Evolutionary conservation across 441 rosid species (phyloP).

Genomic region (Erodium texanum): DNA sequence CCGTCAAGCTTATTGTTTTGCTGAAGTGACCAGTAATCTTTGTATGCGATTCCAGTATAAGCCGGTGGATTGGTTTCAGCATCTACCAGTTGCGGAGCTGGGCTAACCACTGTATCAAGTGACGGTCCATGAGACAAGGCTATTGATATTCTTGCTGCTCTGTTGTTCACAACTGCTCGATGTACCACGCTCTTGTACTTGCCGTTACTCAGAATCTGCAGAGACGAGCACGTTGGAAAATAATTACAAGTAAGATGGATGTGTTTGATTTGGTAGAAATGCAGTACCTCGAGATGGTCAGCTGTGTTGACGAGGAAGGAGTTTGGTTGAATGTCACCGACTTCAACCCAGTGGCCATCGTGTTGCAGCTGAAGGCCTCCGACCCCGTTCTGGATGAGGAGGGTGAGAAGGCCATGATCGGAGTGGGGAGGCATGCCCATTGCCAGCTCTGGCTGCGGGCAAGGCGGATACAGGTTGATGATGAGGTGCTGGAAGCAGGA

Average conservation of each 20-base stretch:
- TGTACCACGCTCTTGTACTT: too few relatives aligned
- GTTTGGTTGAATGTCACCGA: constrained; percentile 19
- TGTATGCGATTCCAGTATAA: constrained; percentile 17
- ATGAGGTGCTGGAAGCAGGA: constrained; percentile 24
- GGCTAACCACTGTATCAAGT: constrained; percentile 29
- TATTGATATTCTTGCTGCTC: constrained; percentile 30
- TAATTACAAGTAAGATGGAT: too few relatives aligned
- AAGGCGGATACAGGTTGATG: constrained; percentile 41
- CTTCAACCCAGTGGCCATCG: constrained; percentile 31
- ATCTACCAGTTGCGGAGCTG: constrained; percentile 28
- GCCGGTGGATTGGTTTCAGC: constrained; percentile 14
- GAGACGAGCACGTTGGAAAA: too few relatives aligned
- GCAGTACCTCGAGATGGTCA: constrained; percentile 44
- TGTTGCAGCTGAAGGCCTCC: constrained; percentile 32
- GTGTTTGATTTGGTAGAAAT: too few relatives aligned
- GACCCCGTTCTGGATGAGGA: constrained; percentile 27
- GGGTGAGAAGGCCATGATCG: constrained; percentile 30
- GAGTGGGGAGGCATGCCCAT: constrained; percentile 40
- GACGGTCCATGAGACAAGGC: constrained; percentile 36
- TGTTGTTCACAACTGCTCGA: constrained; percentile 26
- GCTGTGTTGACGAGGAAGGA: constrained; percentile 38
- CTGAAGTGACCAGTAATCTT: background rate
- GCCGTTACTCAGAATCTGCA: too few relatives aligned
- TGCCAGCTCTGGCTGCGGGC: constrained; percentile 38
- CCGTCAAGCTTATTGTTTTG: background rate